A percentile compares a stretch with the other conserved stretches of the same genome.
Conservation (phyloP, 139 green algal species). For the Chlorella sp. region DNA sequence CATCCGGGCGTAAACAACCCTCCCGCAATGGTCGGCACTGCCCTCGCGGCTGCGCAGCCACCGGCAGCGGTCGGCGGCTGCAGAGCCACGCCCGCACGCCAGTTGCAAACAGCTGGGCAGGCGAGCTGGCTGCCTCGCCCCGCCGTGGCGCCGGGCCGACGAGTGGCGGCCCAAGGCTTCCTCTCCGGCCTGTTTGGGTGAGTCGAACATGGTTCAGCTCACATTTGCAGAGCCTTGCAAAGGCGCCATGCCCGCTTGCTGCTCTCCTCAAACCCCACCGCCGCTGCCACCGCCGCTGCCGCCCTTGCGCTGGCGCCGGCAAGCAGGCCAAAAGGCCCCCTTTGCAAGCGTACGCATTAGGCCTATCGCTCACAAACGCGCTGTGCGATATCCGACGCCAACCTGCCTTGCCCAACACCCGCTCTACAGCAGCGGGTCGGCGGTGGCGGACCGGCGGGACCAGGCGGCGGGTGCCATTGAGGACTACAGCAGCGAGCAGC, state of each 20-base stretch:
- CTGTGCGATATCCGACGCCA: too few relatives aligned
- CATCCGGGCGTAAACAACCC: too few relatives aligned
- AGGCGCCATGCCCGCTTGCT: too few relatives aligned
- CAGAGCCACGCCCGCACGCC: background rate
- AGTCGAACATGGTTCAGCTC: background rate
- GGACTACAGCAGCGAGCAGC: slow-evolving; percentile 39
- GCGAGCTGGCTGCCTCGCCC: background rate
- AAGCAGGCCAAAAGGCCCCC: too few relatives aligned
- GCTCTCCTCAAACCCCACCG: too few relatives aligned
- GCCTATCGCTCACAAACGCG: too few relatives aligned
- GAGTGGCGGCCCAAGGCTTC: slow-evolving; percentile 21
- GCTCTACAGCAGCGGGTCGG: background rate
- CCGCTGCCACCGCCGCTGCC: background rate
- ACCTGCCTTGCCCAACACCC: too few relatives aligned
- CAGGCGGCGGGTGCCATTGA: background rate
- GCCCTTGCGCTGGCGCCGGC: background rate
- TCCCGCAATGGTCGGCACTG: too few relatives aligned
- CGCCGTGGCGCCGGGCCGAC: background rate
- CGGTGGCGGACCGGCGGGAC: background rate
- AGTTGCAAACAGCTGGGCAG: background rate
- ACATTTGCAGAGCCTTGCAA: too few relatives aligned
- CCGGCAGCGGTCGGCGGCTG: too few relatives aligned
- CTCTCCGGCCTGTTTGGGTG: slow-evolving; percentile 31
- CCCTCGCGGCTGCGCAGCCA: too few relatives aligned
- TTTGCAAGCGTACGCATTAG: too few relatives aligned